Evolutionary conservation across 2,329 filamentous ascomycete genomes (phyloP).

Genomic region (Aspergillus sp.): DNA sequence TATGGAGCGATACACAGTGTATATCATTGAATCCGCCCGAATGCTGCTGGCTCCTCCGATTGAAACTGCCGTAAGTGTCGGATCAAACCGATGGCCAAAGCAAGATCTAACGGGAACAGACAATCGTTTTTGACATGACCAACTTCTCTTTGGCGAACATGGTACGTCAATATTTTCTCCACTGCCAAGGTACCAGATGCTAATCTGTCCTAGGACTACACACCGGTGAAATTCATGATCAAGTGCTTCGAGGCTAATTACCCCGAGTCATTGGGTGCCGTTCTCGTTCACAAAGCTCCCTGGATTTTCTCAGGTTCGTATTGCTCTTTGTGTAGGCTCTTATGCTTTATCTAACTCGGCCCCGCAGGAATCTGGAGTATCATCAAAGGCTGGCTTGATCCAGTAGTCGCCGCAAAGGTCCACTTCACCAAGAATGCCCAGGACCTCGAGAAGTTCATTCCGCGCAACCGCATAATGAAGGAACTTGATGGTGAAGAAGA

Average conservation of each 20-base stretch:
- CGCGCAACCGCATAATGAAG: conserved; percentile 64
- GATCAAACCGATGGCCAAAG: conserved; percentile 5
- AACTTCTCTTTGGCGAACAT: conserved; percentile 92
- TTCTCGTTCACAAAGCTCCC: conserved; percentile 91
- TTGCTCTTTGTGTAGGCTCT: not conserved
- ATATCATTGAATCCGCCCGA: conserved; percentile 88
- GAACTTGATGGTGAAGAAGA: conserved; percentile 83
- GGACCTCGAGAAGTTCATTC: conserved; percentile 75
- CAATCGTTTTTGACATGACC: conserved; percentile 93
- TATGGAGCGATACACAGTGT: conserved; percentile 86
- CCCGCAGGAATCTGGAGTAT: conserved; percentile 82
- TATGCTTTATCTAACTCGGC: conserved; percentile 2
- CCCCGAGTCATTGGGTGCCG: conserved; percentile 82
- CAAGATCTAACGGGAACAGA: conserved; percentile 48
- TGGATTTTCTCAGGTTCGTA: conserved; percentile 87
- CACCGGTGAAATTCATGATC: conserved; percentile 98
- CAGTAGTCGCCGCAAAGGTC: conserved; percentile 89
- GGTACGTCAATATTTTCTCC: conserved; percentile 45
- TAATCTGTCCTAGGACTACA: conserved; percentile 63
- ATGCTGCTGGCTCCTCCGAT: conserved; percentile 73
- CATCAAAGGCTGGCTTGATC: conserved; percentile 93
- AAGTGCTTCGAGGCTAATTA: conserved; percentile 99
- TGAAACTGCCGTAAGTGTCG: conserved; percentile 76
- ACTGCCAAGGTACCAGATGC: not conserved
- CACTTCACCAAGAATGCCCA: conserved; percentile 81